Percentiles rank a stretch among this genome's conserved stretches.
Conservation (phyloP, 1,139 yeast genomes). For the Debaryomyces subglobosus region DNA sequence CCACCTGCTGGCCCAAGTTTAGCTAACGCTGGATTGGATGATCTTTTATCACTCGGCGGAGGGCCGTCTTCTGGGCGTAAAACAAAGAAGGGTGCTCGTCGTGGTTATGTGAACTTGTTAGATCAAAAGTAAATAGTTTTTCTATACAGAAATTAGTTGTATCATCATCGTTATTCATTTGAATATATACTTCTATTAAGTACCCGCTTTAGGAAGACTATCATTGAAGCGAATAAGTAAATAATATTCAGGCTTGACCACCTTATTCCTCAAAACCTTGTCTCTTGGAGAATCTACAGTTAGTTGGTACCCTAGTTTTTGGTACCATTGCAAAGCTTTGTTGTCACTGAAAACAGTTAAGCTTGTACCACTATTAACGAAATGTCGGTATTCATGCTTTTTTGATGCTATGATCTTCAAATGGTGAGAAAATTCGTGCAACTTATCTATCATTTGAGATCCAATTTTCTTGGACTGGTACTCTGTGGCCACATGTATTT, state of each 20-base stretch:
- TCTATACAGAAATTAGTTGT: not conserved
- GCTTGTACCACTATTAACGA: conserved; percentile 33
- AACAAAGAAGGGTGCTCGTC: conserved; percentile 66
- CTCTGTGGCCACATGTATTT: conserved; percentile 46
- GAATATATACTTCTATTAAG: not conserved
- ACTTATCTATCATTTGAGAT: conserved; percentile 27
- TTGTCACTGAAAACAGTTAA: conserved; percentile 59
- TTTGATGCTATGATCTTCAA: conserved; percentile 15
- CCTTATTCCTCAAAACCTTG: conserved; percentile 34
- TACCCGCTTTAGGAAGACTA: not conserved
- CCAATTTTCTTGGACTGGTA: conserved; percentile 41
- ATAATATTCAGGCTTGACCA: conserved; percentile 47
- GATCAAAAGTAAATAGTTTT: conserved; percentile 23
- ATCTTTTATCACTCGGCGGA: conserved; percentile 55
- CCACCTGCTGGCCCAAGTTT: conserved; percentile 25
- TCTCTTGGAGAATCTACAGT: conserved; percentile 50
- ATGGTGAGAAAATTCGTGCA: conserved; percentile 28
- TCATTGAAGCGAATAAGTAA: conserved; percentile 13
- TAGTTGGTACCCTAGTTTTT: conserved; percentile 36
- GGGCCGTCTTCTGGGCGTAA: conserved; percentile 45
- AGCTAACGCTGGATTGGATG: conserved; percentile 66
- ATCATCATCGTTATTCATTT: not conserved
- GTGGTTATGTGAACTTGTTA: conserved; percentile 81
- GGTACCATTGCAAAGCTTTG: conserved; percentile 49
- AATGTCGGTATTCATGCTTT: conserved; percentile 5